Conservation (phyloP, 345 rosid genomes). For the Schrenkiella parvula region DNA sequence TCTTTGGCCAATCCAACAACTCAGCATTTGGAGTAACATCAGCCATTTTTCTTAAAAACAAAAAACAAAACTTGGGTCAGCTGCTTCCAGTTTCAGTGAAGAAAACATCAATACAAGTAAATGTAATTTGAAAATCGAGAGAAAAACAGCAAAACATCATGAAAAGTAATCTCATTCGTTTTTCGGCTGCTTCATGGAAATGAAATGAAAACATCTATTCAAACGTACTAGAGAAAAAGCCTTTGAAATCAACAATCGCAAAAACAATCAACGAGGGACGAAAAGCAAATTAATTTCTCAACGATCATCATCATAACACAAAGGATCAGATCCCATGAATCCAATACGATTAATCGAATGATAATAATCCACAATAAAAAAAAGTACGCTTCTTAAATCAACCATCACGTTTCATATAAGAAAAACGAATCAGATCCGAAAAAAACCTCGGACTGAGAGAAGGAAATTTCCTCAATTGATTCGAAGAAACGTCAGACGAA, state of each 20-base stretch:
- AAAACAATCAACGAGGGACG: neutral
- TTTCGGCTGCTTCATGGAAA: neutral
- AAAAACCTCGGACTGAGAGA: neutral
- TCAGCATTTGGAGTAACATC: conserved; percentile 49
- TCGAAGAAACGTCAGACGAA: neutral
- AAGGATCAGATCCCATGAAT: neutral
- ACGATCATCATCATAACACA: neutral
- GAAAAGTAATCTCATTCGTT: neutral
- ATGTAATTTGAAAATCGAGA: neutral
- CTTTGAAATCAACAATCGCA: neutral
- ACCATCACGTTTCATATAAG: neutral
- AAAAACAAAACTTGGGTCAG: neutral
- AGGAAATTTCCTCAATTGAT: neutral
- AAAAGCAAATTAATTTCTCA: neutral
- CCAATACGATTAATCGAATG: neutral
- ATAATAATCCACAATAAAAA: neutral
- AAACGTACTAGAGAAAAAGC: neutral
- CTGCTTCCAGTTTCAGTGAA: too few species aligned
- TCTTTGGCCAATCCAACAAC: conserved; percentile 78
- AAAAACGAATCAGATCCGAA: neutral
- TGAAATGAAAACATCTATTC: neutral
- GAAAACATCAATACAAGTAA: neutral
- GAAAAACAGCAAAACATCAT: neutral
- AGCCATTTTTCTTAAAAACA: conserved; percentile 38
- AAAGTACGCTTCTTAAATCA: too few species aligned